Base-by-base conservation (phyloP, 2,329 filamentous ascomycete species). In the Colletotrichum chlorophyti region DNA sequence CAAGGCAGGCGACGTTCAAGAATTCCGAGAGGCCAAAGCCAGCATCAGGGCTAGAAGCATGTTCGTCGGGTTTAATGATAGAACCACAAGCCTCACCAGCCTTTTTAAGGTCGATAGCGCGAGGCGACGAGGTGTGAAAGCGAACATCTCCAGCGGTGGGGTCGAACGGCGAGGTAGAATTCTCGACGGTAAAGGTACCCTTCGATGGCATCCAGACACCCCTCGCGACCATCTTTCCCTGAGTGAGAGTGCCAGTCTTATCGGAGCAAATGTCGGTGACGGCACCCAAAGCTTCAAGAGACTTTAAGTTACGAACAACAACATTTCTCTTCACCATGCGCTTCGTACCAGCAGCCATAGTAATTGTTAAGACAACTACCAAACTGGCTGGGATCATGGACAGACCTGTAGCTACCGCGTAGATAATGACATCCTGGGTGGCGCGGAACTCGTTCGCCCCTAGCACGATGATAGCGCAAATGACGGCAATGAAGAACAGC, bases 281-380 rank as follows among this genome's bases (percentile, higher is more conserved):
- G 7, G 74, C 77, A 1, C 76, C 76, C 5, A 78, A 63, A 0
- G 75, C 78, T 58, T 78, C 76, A 0, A 77, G 74, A 3, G 76
- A 60, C 31, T 60, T 60, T 15, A 87, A 70, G 62, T 84, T 83
- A 29, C 83, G 79, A 42, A 86, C 82, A 58, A 87, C 82, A 41
- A 86, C 83, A 65, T 86, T 72, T 45, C 79, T 72, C 75, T 65
- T 79, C 2, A 64, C 65, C 67, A 70, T 70, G 6, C 66, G 61
- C 59, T 66, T 85, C 5, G 83, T 84, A 4, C 83, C 85, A 27
- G 83, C 83, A 11, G 84, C 82, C 77, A 89, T 87, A 4, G 86
- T 89, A 51, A 89, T 88, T 2, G 86, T 89, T 26, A 89, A 72
- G 3, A 89, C 86, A 5, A 87, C 85, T 29, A 89, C 84, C 38